These are phyloP conservation scores for Eucalyptus caleyi DNA, from an alignment of 345 rosid species.

Conservation along the genomic window DNA sequence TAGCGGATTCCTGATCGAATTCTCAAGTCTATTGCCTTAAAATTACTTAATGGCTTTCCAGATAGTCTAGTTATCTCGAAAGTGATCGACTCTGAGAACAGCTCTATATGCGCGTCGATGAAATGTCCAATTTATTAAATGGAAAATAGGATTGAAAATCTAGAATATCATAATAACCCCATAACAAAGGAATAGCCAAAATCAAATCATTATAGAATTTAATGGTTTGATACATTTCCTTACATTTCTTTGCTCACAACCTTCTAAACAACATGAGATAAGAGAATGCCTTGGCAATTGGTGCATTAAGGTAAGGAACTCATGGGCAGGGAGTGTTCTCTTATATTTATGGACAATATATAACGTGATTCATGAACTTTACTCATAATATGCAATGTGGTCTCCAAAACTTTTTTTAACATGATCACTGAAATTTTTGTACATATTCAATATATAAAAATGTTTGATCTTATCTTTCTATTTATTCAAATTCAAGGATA, in stretches of 20 bases:
- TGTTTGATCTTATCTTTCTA: too few species aligned
- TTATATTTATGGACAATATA: too few species aligned
- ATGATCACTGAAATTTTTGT: fast-evolving
- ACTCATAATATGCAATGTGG: neutral
- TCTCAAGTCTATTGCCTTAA: too few species aligned
- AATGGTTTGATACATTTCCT: neutral
- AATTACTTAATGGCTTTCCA: too few species aligned
- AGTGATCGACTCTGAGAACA: too few species aligned
- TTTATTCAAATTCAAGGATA: too few species aligned
- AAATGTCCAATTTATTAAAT: too few species aligned
- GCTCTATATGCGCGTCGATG: fast-evolving
- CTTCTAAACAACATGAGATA: neutral
- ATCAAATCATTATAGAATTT: neutral
- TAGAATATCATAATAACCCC: neutral
- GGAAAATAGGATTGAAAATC: fast-evolving
- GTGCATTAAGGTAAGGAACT: neutral
- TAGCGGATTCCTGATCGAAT: too few species aligned
- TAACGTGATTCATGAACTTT: neutral
- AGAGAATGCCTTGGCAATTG: neutral
- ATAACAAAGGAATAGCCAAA: neutral
- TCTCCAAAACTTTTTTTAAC: too few species aligned
- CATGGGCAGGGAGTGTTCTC: neutral
- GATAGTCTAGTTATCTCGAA: too few species aligned
- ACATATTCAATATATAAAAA: too few species aligned
- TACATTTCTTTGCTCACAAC: neutral